Base-by-base conservation (phyloP, 805 yeast species). In the Pichia cabralensis region DNA sequence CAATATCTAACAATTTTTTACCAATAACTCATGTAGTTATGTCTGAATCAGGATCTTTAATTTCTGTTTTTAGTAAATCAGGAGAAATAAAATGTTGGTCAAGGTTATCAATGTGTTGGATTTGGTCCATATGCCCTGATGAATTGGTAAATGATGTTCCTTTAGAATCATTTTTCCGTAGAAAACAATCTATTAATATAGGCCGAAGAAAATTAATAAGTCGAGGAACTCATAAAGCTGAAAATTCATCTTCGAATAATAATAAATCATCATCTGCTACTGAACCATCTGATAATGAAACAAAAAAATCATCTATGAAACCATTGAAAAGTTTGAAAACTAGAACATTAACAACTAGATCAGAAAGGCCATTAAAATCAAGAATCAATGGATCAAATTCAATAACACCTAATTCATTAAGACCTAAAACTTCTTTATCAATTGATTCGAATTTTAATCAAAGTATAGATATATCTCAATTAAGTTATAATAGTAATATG, bases 51-150 rank as follows among this genome's bases (percentile, higher is more conserved):
- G 85, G 86, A 2, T 68, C 71, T 38, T 68, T 62, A 28, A 66
- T 76, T 27, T 68, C 78, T 0, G 61, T 79, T 10, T 64, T 79
- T 36, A 68, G 71, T 40, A 67, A 62, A 41, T 57, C 57, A 31
- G 76, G 79, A 3, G 48, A 61, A 3, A 60, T 78, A 18, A 73
- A 73, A 42, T 75, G 83, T 41, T 79, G 72, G 67, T 74, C 79
- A 15, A 62, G 85, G 39, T 48, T 59, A 6, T 46, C 67, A 3
- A 66, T 69, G 65, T 53, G 64, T 2, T 76, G 75, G 65, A 53
- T 64, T n/a, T 78, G 83, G 82, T 65, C 68, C 32, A 48, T 65
- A 17, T 52, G 60, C 16, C 42, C 69, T 19, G 61, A 65, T 3
- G 65, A 58, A 22, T 57, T 67, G 22, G 57, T 53, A 6, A 48